Conservation (phyloP, 2,329 filamentous ascomycete species). For the Pseudogymnoascus sp. region DNA sequence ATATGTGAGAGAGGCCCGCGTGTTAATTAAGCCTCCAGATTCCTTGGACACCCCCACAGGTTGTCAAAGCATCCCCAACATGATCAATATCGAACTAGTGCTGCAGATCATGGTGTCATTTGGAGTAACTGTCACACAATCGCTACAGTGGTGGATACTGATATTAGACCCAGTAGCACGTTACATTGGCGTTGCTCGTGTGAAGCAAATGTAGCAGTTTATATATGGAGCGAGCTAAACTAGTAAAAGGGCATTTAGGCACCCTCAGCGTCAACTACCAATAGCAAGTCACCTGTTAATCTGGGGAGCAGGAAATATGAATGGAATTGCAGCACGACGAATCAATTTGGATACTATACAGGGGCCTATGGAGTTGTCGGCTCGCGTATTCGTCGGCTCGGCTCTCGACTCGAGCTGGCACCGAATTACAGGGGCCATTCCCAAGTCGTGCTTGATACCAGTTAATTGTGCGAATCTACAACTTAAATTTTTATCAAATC, state of each 20-base stretch:
- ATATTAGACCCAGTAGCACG: neutral
- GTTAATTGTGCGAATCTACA: neutral
- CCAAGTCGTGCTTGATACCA: neutral
- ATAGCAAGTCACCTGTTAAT: neutral
- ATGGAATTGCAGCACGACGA: neutral
- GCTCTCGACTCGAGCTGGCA: neutral
- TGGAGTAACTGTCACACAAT: neutral
- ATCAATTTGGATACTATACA: neutral
- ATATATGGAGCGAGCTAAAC: neutral
- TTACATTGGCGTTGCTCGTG: neutral
- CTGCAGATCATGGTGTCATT: neutral
- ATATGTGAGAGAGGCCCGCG: neutral
- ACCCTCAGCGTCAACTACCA: neutral
- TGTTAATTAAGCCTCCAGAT: conserved; percentile 3
- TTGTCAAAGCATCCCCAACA: neutral
- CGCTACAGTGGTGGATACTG: neutral
- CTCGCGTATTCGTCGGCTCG: neutral
- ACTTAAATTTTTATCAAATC: neutral
- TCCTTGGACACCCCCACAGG: neutral
- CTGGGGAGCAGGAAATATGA: neutral
- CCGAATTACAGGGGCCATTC: no score
- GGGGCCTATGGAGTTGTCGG: neutral
- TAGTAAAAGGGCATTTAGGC: neutral
- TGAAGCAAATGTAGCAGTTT: neutral
- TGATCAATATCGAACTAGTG: conserved; percentile 1